Percentiles rank a stretch among this genome's conserved stretches.
Conservation (phyloP, 192 early-diverging fungal species). For the Backusella luteola region DNA sequence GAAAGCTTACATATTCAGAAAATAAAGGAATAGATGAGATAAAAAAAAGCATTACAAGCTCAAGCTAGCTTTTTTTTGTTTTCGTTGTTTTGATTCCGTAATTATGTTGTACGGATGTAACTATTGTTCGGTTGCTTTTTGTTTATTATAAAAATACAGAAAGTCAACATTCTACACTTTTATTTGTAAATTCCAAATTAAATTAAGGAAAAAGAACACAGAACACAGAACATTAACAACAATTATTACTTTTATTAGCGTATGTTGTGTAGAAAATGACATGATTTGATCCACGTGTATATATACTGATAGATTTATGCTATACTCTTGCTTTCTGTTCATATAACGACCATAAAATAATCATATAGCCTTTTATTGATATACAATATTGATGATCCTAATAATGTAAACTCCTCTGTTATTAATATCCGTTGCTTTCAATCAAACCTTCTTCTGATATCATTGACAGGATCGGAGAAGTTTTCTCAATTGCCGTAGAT, state of each 20-base stretch:
- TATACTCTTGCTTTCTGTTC: background rate
- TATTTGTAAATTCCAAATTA: background rate
- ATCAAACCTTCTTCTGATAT: background rate
- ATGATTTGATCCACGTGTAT: background rate
- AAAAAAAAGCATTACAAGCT: background rate
- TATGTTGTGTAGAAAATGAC: background rate
- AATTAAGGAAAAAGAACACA: background rate
- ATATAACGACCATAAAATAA: background rate
- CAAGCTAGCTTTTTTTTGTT: background rate
- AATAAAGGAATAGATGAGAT: background rate
- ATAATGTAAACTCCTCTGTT: background rate
- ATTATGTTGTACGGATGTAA: background rate
- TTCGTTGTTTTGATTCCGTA: background rate
- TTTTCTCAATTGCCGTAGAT: background rate
- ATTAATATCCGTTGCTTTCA: background rate
- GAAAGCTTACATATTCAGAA: background rate
- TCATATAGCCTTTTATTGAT: background rate
- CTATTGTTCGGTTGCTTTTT: background rate
- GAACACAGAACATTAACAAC: background rate
- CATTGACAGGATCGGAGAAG: background rate
- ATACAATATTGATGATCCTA: background rate
- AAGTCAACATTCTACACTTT: background rate
- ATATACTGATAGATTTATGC: background rate
- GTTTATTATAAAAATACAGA: background rate
- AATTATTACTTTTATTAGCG: background rate